A percentile compares a stretch with the other conserved stretches of the same genome.
These are phyloP conservation scores for Sanguinoderma infundibulare DNA, from an alignment of 1,284 basidiomycete species.

Conservation along the genomic window DNA sequence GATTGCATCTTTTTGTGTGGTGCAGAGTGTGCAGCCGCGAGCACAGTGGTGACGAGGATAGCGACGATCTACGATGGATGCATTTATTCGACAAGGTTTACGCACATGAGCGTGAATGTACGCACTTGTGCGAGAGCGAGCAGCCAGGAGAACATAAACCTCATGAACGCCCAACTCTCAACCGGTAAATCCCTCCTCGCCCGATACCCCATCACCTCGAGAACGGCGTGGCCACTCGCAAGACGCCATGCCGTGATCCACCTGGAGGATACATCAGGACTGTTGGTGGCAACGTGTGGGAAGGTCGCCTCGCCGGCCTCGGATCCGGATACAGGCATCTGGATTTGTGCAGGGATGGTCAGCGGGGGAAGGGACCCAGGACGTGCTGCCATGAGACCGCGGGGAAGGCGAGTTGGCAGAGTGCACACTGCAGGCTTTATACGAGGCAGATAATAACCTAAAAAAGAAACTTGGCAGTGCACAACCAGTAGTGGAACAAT, in stretches of 20 bases:
- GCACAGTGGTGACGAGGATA: not conserved
- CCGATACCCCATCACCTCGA: constrained; percentile 2
- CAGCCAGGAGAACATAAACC: not conserved
- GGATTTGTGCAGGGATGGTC: not conserved
- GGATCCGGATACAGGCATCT: not conserved
- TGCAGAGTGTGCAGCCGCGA: constrained; percentile 8
- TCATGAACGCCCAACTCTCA: not conserved
- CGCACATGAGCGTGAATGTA: too few relatives aligned
- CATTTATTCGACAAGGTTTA: not conserved
- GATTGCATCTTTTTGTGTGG: not conserved
- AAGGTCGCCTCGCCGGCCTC: not conserved
- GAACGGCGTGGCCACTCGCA: not conserved
- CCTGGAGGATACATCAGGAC: not conserved
- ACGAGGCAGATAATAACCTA: not conserved
- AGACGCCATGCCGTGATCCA: not conserved
- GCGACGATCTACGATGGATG: not conserved
- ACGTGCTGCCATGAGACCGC: not conserved
- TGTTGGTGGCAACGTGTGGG: not conserved
- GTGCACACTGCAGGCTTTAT: not conserved
- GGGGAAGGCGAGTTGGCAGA: not conserved
- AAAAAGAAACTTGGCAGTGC: not conserved
- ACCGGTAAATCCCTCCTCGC: not conserved
- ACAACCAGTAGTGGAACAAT: not conserved
- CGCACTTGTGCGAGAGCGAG: constrained; percentile 4
- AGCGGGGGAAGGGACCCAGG: not conserved